Evolutionary conservation across 225 moss, liverwort and hornwort species (phyloP).

Genomic region (Marchantia polymorpha): DNA sequence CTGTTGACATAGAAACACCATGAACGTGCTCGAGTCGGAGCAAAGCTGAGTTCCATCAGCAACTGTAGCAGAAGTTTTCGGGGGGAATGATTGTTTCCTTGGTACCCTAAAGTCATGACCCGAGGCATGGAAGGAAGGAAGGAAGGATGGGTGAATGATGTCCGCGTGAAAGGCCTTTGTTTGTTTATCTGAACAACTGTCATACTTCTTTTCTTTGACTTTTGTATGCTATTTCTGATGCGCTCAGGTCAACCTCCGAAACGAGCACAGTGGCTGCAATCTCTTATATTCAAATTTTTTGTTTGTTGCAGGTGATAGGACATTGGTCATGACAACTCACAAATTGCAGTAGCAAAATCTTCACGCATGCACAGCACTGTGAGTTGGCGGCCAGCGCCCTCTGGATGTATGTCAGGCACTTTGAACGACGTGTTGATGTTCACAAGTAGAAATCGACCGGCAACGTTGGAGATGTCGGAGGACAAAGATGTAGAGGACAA

Average conservation of each 20-base stretch:
- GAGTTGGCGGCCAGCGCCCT: conserved; percentile 23
- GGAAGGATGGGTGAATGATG: not conserved
- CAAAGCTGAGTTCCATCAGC: not conserved
- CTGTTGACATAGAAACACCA: not conserved
- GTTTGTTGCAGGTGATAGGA: conserved; percentile 25
- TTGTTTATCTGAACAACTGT: conserved; percentile 8
- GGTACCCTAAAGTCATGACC: not conserved
- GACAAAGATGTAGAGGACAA: conserved; percentile 24
- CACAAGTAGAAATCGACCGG: conserved; percentile 18
- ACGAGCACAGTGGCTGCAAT: not conserved
- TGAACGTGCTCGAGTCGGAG: not conserved
- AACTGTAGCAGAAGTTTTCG: not conserved
- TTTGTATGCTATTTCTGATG: not conserved
- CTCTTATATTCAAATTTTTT: not conserved
- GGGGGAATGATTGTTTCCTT: conserved; percentile 17
- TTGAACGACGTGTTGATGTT: conserved; percentile 42
- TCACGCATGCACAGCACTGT: conserved; percentile 13
- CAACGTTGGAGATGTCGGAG: conserved; percentile 17
- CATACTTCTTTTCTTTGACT: not conserved
- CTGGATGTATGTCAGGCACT: conserved; percentile 44
- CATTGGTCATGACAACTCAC: conserved; percentile 7
- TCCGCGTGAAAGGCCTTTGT: not conserved
- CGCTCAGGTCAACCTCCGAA: not conserved
- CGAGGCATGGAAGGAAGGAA: not conserved
- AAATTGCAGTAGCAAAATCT: conserved; percentile 7